A percentile compares a stretch with the other conserved stretches of the same genome.
Evolutionary conservation across 1,139 yeast species (phyloP).

Genomic region (Debaryomyces nepalensis): DNA sequence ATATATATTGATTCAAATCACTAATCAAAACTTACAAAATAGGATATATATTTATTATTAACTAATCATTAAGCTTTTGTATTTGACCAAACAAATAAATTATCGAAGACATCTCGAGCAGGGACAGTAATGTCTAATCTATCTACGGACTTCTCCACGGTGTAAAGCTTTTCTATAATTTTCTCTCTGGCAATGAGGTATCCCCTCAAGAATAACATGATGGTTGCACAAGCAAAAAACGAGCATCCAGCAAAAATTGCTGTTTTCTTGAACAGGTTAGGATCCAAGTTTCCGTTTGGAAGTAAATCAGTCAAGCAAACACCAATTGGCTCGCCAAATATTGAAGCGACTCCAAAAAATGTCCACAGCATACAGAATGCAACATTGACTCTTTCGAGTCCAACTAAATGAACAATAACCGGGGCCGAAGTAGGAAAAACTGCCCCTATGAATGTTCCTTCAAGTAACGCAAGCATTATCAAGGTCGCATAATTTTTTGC

Average conservation of each 20-base stretch:
- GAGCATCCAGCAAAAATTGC: constrained; percentile 58
- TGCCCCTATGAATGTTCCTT: constrained; percentile 36
- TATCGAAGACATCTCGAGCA: background rate
- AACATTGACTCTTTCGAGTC: constrained; percentile 52
- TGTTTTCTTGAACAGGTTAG: constrained; percentile 52
- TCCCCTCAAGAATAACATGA: constrained; percentile 49
- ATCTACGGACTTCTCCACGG: constrained; percentile 24
- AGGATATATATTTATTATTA: background rate
- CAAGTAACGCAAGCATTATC: constrained; percentile 29
- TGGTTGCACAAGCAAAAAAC: constrained; percentile 45
- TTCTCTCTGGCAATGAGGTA: constrained; percentile 53
- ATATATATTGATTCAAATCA: constrained; percentile 1
- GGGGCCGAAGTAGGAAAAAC: constrained; percentile 38
- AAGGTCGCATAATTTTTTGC: constrained; percentile 37
- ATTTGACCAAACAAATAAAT: constrained; percentile 4
- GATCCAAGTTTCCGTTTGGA: constrained; percentile 27
- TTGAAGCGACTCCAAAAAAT: constrained; percentile 23
- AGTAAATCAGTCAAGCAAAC: background rate
- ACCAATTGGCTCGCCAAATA: background rate
- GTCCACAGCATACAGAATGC: constrained; percentile 55
- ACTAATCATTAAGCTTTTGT: background rate
- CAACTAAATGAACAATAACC: constrained; percentile 44
- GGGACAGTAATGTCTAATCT: constrained; percentile 25
- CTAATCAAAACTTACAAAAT: no score
- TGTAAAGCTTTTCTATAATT: constrained; percentile 19